These are phyloP conservation scores for Suaeda aralocaspica DNA, from an alignment of 148 eudicot species.

Conservation along the genomic window DNA sequence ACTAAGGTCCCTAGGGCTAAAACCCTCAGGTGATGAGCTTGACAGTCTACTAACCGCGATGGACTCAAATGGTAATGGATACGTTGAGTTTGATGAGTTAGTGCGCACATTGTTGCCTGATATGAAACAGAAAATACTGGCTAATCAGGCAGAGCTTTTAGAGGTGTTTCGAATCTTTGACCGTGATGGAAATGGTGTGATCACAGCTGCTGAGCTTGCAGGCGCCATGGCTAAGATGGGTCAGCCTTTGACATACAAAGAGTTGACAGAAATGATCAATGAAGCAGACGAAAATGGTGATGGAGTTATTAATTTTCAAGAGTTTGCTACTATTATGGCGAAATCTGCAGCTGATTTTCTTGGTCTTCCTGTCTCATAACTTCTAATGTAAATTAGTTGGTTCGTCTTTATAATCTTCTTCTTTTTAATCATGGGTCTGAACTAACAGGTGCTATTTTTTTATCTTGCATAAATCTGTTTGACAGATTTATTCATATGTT, in stretches of 20 bases:
- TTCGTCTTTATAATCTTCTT: not conserved
- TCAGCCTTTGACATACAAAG: conserved; percentile 39
- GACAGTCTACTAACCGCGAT: conserved; percentile 26
- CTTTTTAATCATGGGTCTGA: not conserved
- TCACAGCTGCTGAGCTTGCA: conserved; percentile 49
- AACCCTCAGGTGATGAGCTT: conserved; percentile 37
- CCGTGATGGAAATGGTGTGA: conserved; percentile 43
- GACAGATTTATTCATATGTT: not conserved
- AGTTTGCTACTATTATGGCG: conserved; percentile 46
- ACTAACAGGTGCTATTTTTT: not conserved
- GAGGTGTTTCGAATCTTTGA: conserved; percentile 38
- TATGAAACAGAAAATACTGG: conserved; percentile 13
- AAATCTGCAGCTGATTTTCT: conserved; percentile 36
- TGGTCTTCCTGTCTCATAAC: conserved; percentile 23
- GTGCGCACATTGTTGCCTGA: conserved; percentile 31
- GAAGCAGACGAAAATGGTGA: conserved; percentile 45
- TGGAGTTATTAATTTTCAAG: conserved; percentile 43
- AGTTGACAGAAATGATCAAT: conserved; percentile 36
- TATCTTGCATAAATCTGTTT: not conserved
- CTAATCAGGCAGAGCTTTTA: conserved; percentile 27
- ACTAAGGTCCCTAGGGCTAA: conserved; percentile 42
- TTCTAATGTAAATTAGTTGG: not conserved
- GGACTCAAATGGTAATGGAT: conserved; percentile 42
- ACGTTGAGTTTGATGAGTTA: conserved; percentile 41
- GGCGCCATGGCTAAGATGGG: conserved; percentile 62